Evolutionary conservation across 73 alveolate genomes (phyloP).

Genomic region (Diophrys appendiculata): DNA sequence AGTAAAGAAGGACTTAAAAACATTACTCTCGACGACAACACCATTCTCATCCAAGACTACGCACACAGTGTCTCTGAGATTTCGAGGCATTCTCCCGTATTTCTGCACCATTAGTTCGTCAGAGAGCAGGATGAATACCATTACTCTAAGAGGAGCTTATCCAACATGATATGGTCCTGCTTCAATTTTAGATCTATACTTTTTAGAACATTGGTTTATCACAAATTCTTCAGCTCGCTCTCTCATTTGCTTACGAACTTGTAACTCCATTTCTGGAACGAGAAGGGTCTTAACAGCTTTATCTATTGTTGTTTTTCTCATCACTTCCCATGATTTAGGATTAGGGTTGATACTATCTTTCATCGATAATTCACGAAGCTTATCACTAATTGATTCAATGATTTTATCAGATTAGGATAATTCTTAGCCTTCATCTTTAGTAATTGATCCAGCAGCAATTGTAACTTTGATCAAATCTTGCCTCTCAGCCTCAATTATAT

Average conservation of each 20-base stretch:
- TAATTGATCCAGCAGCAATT: constrained; percentile 16
- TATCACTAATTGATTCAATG: background rate
- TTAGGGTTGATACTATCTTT: background rate
- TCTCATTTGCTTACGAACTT: constrained; percentile 22
- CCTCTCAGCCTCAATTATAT: constrained; percentile 28
- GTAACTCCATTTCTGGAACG: constrained; percentile 12
- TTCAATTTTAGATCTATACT: constrained; percentile 9
- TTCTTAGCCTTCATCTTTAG: background rate
- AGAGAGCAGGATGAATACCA: background rate
- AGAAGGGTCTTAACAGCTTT: constrained; percentile 6
- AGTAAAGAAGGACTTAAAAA: background rate
- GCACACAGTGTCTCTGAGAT: background rate
- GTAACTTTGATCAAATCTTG: constrained; percentile 36
- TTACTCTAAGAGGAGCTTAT: background rate
- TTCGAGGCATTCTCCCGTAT: background rate
- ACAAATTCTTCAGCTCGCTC: constrained; percentile 37
- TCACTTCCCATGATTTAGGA: constrained; percentile 14
- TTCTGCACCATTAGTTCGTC: constrained; percentile 2
- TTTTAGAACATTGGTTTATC: constrained; percentile 15
- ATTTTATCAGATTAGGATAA: background rate
- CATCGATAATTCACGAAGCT: background rate
- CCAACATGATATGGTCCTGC: constrained; percentile 39
- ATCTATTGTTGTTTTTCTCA: constrained; percentile 14
- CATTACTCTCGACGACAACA: constrained; percentile 31
- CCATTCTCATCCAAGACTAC: constrained; percentile 49